Base-by-base conservation (phyloP, 176 grass and related monocot genomes). In the Cocos nucifera region DNA sequence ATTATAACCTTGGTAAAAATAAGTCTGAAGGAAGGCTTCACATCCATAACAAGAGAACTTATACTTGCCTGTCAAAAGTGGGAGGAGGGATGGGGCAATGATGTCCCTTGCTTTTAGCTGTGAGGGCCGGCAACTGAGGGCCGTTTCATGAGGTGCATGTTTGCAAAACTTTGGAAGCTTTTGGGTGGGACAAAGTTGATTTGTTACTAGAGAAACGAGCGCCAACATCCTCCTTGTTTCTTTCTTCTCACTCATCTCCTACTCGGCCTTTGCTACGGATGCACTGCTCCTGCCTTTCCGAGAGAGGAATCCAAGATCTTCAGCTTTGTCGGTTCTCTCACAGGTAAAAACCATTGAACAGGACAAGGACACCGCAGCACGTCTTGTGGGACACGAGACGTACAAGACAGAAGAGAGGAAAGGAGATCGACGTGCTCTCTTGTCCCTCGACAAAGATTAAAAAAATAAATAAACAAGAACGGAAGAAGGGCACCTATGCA, bases 251-350 rank as follows among this genome's bases (percentile, higher is more conserved):
- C 25, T 66, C 62, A 44, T 66, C 62, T 23, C 61, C 19, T 4
- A 21, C 60, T 56, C 29, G 65, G 32, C 62, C 8, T 19, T 77
- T 77, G 74, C 44, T 65, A 49, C 61, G 64, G 53, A 62, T 69
- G 51, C 57, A 54, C 52, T 62, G 22, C 15, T 16, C 55, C 49
- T 54, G 26, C 24, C 60, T 12, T 20, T 17, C 1, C 53, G 15
- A 22, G 21, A 50, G 62, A 75, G 16, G 17, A 6, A 0, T 0
- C 24, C 25, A 60, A 10, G 22, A 30, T 4, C 17, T 60, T 23
- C 9, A 21, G 25, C 28, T 24, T 22, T 24, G 49, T 69, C 62
- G 61, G 74, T 49, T 17, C 0, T 51, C 51, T 77, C 44, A 49
- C 54, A 17, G 29, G 0, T 54, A 20, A 65, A 55, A 44, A 24